Conservation (phyloP, 2,329 filamentous ascomycete species). For the Ambrosiella beaveri region DNA sequence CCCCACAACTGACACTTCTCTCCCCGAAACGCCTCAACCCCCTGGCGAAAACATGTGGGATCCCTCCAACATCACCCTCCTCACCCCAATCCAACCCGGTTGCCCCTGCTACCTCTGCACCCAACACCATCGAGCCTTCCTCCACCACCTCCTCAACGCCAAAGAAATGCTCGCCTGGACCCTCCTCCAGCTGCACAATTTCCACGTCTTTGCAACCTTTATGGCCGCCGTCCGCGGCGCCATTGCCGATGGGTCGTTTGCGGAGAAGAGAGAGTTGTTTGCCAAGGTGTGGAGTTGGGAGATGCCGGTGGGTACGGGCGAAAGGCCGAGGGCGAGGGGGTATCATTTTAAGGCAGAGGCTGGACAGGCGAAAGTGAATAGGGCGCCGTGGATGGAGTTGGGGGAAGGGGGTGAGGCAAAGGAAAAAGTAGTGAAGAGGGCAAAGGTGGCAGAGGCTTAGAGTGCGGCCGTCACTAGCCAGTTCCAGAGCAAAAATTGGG, state of each 20-base stretch:
- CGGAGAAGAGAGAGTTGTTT: conserved; percentile 19
- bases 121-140: conserved; percentile 67
- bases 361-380: conserved; percentile 49
- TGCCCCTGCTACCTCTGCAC: conserved; percentile 76
- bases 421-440: conserved; percentile 7
- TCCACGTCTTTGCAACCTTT: conserved; percentile 53
- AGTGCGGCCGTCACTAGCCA: background rate
- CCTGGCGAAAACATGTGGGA: conserved; percentile 71
- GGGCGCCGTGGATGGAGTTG: conserved; percentile 42
- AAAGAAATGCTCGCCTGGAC: conserved; percentile 97
- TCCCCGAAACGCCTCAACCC: conserved; percentile 20
- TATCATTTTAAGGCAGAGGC: conserved; percentile 65
- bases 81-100: conserved; percentile 40
- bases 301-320: conserved; percentile 56
- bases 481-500: no score
- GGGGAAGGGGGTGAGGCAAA: background rate
- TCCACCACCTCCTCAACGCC: conserved; percentile 73
- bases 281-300: conserved; percentile 32
- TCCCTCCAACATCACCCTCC: conserved; percentile 32
- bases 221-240: conserved; percentile 52
- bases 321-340: conserved; percentile 62
- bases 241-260: conserved; percentile 47
- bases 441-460: conserved; percentile 3
- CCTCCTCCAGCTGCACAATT: conserved; percentile 82
- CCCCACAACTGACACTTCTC: conserved; percentile 25